Conservation (phyloP, 2,329 filamentous ascomycete species). For the Xylaria sp. region DNA sequence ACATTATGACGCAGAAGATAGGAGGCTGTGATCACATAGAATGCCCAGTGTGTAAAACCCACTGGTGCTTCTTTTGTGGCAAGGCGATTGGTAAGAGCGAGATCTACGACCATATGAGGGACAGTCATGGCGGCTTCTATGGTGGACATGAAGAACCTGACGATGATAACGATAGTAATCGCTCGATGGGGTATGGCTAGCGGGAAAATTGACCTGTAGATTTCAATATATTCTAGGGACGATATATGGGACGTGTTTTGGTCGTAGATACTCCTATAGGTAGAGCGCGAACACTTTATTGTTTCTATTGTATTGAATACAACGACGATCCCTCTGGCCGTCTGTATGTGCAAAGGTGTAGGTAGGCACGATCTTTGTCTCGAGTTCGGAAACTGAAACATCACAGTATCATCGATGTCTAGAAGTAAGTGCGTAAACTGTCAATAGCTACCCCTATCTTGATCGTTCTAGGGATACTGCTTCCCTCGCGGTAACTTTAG, state of each 20-base stretch:
- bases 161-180: background rate
- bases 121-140: slow-evolving; percentile 38
- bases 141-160: slow-evolving; percentile 18
- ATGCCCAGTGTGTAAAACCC: slow-evolving; percentile 38
- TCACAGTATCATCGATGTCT: background rate
- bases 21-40: slow-evolving; percentile 45
- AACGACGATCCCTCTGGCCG: background rate
- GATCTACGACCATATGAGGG: slow-evolving; percentile 44
- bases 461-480: background rate
- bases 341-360: background rate
- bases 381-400: background rate
- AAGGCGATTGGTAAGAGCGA: slow-evolving; percentile 22
- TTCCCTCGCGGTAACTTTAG: background rate
- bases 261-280: no score
- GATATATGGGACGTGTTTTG: no score
- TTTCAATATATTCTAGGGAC: no score
- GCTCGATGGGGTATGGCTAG: background rate
- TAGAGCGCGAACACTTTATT: no score
- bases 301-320: background rate
- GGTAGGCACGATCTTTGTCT: background rate
- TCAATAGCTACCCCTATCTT: background rate
- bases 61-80: slow-evolving; percentile 48
- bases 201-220: background rate
- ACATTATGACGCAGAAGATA: slow-evolving; percentile 40
- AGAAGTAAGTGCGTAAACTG: background rate